A percentile compares a stretch with the other conserved stretches of the same genome.
These are phyloP conservation scores for Silene latifolia DNA, from an alignment of 148 eudicot species.

Conservation along the genomic window DNA sequence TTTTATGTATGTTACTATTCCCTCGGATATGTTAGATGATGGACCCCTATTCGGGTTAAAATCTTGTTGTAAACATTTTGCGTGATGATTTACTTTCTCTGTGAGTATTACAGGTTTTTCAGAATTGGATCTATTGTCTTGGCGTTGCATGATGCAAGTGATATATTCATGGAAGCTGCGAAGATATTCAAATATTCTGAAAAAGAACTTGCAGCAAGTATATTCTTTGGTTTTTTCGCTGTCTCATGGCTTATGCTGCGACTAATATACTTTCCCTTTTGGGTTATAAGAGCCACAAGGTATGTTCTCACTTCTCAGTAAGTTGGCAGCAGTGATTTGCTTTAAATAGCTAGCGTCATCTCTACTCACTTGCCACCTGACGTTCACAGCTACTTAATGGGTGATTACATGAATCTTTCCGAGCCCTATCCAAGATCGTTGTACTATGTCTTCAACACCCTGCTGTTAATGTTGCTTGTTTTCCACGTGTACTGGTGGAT, in stretches of 20 bases:
- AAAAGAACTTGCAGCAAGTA: constrained; percentile 86
- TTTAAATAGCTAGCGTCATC: constrained; percentile 9
- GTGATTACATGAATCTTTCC: constrained; percentile 49
- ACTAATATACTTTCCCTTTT: constrained; percentile 82
- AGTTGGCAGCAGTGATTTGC: background rate
- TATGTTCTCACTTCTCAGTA: constrained; percentile 26
- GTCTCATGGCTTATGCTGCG: constrained; percentile 88
- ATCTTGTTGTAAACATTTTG: background rate
- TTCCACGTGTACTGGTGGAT: constrained; percentile 98
- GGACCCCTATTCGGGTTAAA: background rate
- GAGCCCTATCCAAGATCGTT: constrained; percentile 36
- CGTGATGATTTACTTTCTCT: constrained; percentile 6
- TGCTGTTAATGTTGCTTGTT: constrained; percentile 77
- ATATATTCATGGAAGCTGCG: constrained; percentile 91
- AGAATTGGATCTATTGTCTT: constrained; percentile 74
- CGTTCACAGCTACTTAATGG: constrained; percentile 50
- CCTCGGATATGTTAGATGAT: background rate
- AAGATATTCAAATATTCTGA: constrained; percentile 87
- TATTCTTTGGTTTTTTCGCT: constrained; percentile 76
- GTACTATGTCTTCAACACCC: constrained; percentile 79
- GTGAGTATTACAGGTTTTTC: constrained; percentile 52
- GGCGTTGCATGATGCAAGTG: constrained; percentile 95
- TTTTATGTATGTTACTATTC: background rate
- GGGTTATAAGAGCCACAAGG: constrained; percentile 80
- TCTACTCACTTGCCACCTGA: constrained; percentile 9